These are phyloP conservation scores for Pisolithus tinctorius DNA, from an alignment of 768 basidiomycete species.

Conservation along the genomic window DNA sequence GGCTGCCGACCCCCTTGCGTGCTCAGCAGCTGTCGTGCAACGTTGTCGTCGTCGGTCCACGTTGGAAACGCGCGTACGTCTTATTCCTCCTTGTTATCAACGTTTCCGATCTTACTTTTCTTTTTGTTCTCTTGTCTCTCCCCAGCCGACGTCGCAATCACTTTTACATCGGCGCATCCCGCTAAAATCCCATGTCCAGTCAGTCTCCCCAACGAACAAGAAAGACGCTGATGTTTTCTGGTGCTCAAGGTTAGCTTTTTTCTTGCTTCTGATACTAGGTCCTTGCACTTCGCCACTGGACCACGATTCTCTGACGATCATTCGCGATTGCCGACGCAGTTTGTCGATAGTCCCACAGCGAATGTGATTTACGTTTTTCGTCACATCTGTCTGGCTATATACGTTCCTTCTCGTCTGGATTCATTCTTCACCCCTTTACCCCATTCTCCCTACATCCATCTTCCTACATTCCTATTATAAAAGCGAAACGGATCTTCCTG, in stretches of 20 bases:
- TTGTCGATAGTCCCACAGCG: slow-evolving; percentile 19
- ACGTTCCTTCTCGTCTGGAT: background rate
- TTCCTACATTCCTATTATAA: slow-evolving; percentile 1
- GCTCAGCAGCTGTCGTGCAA: slow-evolving; percentile 33
- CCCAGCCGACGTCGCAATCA: slow-evolving; percentile 15
- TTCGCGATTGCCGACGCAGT: slow-evolving; percentile 10
- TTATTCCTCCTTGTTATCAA: slow-evolving; percentile 20
- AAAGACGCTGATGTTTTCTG: slow-evolving; percentile 42
- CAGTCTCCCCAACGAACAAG: slow-evolving; percentile 55
- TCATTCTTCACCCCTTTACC: slow-evolving; percentile 2
- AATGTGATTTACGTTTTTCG: slow-evolving; percentile 29
- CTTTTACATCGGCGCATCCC: slow-evolving; percentile 13
- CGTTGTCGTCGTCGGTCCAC: slow-evolving; percentile 40
- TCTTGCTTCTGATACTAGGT: slow-evolving; percentile 13
- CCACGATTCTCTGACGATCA: slow-evolving; percentile 5
- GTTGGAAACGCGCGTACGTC: slow-evolving; percentile 58
- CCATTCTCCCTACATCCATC: background rate
- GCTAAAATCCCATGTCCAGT: slow-evolving; percentile 44
- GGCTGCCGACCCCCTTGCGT: slow-evolving; percentile 54
- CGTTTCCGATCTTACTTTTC: slow-evolving; percentile 26
- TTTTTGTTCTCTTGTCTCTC: slow-evolving; percentile 23
- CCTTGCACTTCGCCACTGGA: slow-evolving; percentile 7
- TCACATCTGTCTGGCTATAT: slow-evolving; percentile 2
- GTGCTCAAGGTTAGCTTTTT: slow-evolving; percentile 40
- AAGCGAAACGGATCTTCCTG: slow-evolving; percentile 7